Evolutionary conservation across 305 asterid genomes (phyloP), one percentile per base, ranked within the genome.

Genomic region (Fraxinus albicans): DNA sequence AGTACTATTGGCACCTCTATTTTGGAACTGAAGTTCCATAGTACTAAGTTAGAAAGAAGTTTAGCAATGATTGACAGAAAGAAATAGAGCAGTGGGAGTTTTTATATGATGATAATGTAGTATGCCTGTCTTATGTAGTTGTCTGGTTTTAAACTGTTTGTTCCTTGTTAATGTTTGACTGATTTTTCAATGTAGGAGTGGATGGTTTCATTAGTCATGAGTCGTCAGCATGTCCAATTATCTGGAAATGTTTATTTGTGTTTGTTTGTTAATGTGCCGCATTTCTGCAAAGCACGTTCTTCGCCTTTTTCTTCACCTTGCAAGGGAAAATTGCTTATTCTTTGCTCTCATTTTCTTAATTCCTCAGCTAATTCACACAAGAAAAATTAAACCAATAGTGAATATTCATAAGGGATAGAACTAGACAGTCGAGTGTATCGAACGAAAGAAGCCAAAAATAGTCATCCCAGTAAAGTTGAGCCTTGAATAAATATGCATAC

Each of bases 1-100:
- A 63, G 70, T 44, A 42, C 40, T 65, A 34, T 50, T 73, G 72
- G 80, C 27, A 36, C 90, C 17, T 69, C 82, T 38, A 38, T 38
- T 69, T 53, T 82, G 88, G 88, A 89, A 85, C 25, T 92, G 93
- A 58, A 91, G 85, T 73, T 91, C 92, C 97, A 92, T 92, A 36
- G 13, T 79, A 29, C 8, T n/a, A 50, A 5, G 34, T 63, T 42
- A 70, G 78, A 69, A 63, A 34, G 21, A 36, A 25, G 82, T 55
- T 0, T 83, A 84, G 83, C 69, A 1, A 80, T 87, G 79, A 86
- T 60, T 65, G 81, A n/a, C 31, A 60, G 40, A 21, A 53, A 60
- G 2, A 40, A 82, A 67, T 60, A 63, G 87, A 82, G 85, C 83
- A 36, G 69, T 65, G 79, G 72, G 86, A 63, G 87, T 25, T 82